These are phyloP conservation scores for Cynara cardunculus DNA, from an alignment of 129 eudicot species.

Conservation along the genomic window DNA sequence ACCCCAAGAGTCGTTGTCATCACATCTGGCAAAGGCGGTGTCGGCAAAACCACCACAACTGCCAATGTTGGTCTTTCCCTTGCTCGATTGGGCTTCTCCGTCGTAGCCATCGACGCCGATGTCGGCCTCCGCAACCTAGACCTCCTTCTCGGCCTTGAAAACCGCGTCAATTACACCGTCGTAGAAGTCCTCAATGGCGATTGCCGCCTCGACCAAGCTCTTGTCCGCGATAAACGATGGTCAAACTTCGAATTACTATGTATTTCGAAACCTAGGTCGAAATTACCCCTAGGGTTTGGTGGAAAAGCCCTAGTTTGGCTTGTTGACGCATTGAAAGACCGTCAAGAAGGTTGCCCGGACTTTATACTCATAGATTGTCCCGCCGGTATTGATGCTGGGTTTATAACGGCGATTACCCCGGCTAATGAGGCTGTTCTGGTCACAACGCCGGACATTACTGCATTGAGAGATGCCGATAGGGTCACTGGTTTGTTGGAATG, in stretches of 20 bases:
- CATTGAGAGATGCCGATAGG: conserved; percentile 88
- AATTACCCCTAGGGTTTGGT: conserved; percentile 82
- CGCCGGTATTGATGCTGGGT: conserved; percentile 90
- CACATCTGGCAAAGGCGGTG: conserved; percentile 92
- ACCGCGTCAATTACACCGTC: conserved; percentile 92
- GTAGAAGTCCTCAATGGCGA: conserved; percentile 94
- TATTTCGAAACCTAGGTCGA: conserved; percentile 90
- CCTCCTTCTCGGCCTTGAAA: conserved; percentile 88
- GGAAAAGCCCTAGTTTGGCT: conserved; percentile 93
- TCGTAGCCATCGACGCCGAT: conserved; percentile 93
- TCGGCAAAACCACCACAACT: conserved; percentile 84
- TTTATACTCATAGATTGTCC: conserved; percentile 84
- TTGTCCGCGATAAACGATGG: conserved; percentile 88
- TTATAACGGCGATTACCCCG: conserved; percentile 89
- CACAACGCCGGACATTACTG: conserved; percentile 92
- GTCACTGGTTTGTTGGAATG: conserved; percentile 93
- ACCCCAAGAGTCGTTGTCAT: conserved; percentile 90
- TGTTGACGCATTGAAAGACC: conserved; percentile 84
- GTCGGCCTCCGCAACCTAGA: conserved; percentile 96
- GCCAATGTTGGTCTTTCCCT: conserved; percentile 83
- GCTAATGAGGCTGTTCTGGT: conserved; percentile 91
- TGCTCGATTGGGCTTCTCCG: conserved; percentile 84
- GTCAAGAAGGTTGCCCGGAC: conserved; percentile 75
- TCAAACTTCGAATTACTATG: conserved; percentile 80
- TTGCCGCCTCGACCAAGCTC: conserved; percentile 94